These are phyloP conservation scores for Auricularia auricula-judae DNA, from an alignment of 768 basidiomycete genomes.

Conservation along the genomic window DNA sequence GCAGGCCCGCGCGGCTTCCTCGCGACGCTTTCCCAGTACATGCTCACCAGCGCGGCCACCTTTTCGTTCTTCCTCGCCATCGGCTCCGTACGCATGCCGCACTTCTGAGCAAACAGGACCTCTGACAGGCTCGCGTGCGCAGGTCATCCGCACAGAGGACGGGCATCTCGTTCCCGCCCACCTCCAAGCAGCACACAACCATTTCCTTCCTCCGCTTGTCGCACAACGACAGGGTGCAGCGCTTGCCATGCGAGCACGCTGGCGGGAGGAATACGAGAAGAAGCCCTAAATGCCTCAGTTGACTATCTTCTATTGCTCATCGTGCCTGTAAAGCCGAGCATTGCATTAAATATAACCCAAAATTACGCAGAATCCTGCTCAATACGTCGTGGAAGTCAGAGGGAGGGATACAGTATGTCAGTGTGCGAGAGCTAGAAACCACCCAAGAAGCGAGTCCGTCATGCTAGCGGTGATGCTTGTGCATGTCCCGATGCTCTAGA, in stretches of 20 bases:
- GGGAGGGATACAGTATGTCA: neutral
- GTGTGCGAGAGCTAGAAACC: neutral
- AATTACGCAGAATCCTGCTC: neutral
- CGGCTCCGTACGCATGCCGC: slow-evolving; percentile 54
- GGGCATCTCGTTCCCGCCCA: slow-evolving; percentile 38
- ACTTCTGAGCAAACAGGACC: too few species aligned
- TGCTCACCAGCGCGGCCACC: slow-evolving; percentile 95
- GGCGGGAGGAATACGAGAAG: neutral
- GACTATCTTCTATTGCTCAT: neutral
- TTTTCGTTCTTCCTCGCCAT: slow-evolving; percentile 96
- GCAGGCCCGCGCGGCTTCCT: slow-evolving; percentile 84
- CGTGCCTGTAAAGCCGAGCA: neutral
- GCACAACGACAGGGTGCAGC: neutral
- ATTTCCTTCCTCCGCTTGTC: neutral
- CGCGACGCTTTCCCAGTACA: slow-evolving; percentile 92
- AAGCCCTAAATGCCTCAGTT: neutral
- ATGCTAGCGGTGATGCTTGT: neutral
- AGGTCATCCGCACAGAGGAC: slow-evolving; percentile 86
- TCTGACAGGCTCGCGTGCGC: slow-evolving; percentile 1
- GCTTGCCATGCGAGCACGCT: neutral
- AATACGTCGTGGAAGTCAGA: neutral
- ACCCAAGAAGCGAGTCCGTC: neutral
- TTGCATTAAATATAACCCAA: neutral
- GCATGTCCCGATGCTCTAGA: neutral
- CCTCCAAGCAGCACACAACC: slow-evolving; percentile 28